phyloP scores from a whole-genome alignment of 345 rosid species.

The Trapa incisa region DNA sequence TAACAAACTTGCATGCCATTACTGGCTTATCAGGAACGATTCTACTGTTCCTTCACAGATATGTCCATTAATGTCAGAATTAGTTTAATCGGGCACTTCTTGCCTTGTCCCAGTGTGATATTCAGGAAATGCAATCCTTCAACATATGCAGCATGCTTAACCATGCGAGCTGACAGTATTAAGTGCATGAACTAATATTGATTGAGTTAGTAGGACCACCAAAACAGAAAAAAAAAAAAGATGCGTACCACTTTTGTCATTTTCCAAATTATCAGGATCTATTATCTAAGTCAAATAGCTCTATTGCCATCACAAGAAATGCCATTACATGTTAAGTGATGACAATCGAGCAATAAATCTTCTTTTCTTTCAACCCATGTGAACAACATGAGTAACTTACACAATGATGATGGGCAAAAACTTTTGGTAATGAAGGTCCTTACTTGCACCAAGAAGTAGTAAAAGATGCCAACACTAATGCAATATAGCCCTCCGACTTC shows the following conservation, averaged over 20 bases:
- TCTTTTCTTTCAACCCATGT: not conserved
- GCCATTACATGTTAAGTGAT: not conserved
- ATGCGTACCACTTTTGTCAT: not conserved
- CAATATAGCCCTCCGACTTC: constrained; percentile 98
- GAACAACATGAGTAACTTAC: not conserved
- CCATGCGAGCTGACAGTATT: not conserved
- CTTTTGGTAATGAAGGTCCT: not conserved
- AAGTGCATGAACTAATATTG: not conserved
- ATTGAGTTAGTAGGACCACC: not conserved
- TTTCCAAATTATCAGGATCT: not conserved
- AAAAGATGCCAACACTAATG: constrained; percentile 83
- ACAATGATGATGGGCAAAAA: not conserved
- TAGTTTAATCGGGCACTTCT: not conserved
- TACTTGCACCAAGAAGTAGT: constrained; percentile 86
- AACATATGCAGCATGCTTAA: not conserved
- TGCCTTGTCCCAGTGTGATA: not conserved
- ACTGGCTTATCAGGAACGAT: not conserved
- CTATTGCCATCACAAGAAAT: not conserved
- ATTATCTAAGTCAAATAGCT: not conserved
- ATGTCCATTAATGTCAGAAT: too few species aligned
- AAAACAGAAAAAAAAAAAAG: not conserved
- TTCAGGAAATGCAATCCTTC: not conserved
- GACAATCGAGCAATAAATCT: not conserved
- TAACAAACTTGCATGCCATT: not conserved
- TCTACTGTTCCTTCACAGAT: not conserved